Conservation (phyloP, 768 basidiomycete species). For the Hygrophoropsis aurantiaca region DNA sequence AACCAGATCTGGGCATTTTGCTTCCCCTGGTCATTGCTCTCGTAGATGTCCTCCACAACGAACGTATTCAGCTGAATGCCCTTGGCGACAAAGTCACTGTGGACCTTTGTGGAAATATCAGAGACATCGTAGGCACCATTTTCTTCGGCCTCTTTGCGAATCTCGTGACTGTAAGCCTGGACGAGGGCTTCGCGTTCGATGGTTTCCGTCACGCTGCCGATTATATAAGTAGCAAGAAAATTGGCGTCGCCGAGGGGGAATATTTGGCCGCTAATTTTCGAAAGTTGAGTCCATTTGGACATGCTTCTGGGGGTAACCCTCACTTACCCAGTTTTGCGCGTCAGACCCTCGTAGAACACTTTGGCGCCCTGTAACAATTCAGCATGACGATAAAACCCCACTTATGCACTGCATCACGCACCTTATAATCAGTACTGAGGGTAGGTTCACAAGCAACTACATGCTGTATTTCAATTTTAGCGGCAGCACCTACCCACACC, state of each 20-base stretch:
- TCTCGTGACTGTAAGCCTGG: not conserved
- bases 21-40: not conserved
- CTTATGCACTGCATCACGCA: too few species aligned
- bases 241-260: not conserved
- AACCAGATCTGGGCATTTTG: slow-evolving; percentile 3
- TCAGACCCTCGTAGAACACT: slow-evolving; percentile 2
- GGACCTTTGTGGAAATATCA: slow-evolving; percentile 2
- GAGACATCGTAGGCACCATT: not conserved
- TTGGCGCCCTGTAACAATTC: not conserved
- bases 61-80: not conserved
- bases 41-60: slow-evolving; percentile 3
- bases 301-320: not conserved
- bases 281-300: not conserved
- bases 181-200: slow-evolving; percentile 1
- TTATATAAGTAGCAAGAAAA: not conserved
- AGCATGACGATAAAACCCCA: too few species aligned
- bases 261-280: too few species aligned
- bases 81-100: not conserved
- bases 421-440: not conserved
- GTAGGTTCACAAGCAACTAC: slow-evolving; percentile 57
- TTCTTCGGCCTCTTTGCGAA: not conserved
- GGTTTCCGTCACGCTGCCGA: slow-evolving; percentile 2
- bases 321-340: slow-evolving; percentile 4
- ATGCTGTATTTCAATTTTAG: too few species aligned
- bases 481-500: too few species aligned